Base-by-base conservation (phyloP, 2,329 filamentous ascomycete genomes). In the Fusarium fracticaudum region DNA sequence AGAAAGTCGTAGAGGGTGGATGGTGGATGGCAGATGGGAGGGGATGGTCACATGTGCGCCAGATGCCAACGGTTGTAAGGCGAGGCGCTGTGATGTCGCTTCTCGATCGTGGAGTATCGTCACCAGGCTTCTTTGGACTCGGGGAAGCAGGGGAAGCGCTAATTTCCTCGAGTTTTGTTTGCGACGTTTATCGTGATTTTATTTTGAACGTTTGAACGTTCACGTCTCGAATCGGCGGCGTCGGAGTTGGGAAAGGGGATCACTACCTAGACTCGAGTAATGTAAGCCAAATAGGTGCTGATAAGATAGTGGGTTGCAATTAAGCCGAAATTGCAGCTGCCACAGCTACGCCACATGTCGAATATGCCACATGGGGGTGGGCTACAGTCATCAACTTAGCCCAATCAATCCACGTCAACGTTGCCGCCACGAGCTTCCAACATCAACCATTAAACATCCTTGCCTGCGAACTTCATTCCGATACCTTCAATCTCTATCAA, bases 211-310 rank as follows among this genome's bases (percentile, higher is more conserved):
- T 60, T 71, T 45, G 58, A 45, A 71, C 64, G 66, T 69, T 74
- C 65, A 66, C 58, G 68, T 76, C 62, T 53, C 66, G 67, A 64
- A 67, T 71, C 75, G 76, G 75, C 60, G 74, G 74, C 73, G 71
- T 77, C 76, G 76, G 76, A 67, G 69, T 44, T 65, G 59, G 64
- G 75, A 78, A 78, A 78, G 77, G 77, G 64, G 77, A 78, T 74
- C 75, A 73, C 61, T 35, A 15, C 14, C 14, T 29, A 63, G 65
- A 69, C 67, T 75, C 65, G 44, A 69, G 70, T 78, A 76, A 78
- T 75, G 74, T 78, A 63, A 69, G 74, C 68, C 69, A 63, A 67
- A 75, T 66, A 58, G 57, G 64, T 60, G 43, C 53, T 64, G 77
- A 79, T 79, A 79, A 79, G 67, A 64, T 62, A 67, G 62, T 63